These are phyloP conservation scores for Boletus rex-veris DNA, from an alignment of 768 basidiomycete species.

Conservation along the genomic window DNA sequence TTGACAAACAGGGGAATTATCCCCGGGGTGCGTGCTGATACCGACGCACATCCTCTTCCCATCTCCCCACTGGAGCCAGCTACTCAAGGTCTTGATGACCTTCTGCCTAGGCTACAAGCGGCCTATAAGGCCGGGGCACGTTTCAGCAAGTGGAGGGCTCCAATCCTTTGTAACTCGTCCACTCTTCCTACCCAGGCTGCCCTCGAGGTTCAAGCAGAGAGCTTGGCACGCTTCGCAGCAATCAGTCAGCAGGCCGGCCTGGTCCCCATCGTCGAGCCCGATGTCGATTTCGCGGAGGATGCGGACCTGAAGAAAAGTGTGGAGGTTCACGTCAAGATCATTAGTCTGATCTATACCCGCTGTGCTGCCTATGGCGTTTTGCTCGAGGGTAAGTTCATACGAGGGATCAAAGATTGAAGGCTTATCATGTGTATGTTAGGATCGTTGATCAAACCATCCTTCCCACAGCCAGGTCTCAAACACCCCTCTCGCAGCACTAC, in stretches of 20 bases:
- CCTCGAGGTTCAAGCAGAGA: conserved; percentile 46
- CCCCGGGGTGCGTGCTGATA: conserved; percentile 49
- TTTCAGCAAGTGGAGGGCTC: conserved; percentile 52
- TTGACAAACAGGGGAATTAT: conserved; percentile 45
- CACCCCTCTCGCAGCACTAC: conserved; percentile 36
- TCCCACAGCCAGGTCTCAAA: conserved; percentile 47
- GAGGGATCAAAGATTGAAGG: not conserved
- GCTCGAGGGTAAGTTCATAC: conserved; percentile 39
- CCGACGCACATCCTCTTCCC: conserved; percentile 45
- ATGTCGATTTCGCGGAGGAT: conserved; percentile 49
- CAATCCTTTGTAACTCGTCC: conserved; percentile 42
- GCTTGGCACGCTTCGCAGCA: conserved; percentile 45
- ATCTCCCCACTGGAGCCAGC: conserved; percentile 43
- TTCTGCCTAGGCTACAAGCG: conserved; percentile 40
- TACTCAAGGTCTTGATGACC: conserved; percentile 48
- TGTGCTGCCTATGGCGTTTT: conserved; percentile 46
- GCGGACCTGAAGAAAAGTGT: conserved; percentile 43
- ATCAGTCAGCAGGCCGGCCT: conserved; percentile 50
- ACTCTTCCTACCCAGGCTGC: conserved; percentile 40
- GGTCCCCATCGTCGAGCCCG: conserved; percentile 53
- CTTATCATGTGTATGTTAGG: conserved; percentile 27
- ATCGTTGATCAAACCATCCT: conserved; percentile 50
- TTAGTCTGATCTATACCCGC: conserved; percentile 43
- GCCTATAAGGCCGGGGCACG: conserved; percentile 44
- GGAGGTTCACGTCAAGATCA: conserved; percentile 45